Percentiles rank a stretch among this genome's conserved stretches.
These are phyloP conservation scores for Aspergillus conjunctus DNA, from an alignment of 495 filamentous ascomycete genomes.

Conservation along the genomic window DNA sequence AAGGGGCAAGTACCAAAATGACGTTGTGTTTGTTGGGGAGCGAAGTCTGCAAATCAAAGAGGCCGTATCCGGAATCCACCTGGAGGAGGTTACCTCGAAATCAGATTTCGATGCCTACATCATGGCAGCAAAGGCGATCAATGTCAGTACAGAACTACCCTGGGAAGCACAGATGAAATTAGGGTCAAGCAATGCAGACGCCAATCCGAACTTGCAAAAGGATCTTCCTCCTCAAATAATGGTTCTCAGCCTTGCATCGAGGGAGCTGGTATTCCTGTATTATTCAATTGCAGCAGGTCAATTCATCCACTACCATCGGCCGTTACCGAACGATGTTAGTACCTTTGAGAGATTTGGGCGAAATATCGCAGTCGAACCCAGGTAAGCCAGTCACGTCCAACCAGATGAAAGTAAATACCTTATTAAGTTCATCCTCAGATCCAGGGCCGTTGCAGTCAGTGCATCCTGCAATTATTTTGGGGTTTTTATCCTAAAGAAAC, in stretches of 20 bases:
- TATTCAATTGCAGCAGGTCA: conserved; percentile 50
- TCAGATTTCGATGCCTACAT: conserved; percentile 70
- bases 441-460: conserved; percentile 65
- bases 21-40: conserved; percentile 89
- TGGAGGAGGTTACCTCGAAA: conserved; percentile 72
- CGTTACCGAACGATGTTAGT: conserved; percentile 57
- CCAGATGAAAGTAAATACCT: conserved; percentile 17
- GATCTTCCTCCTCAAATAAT: conserved; percentile 74
- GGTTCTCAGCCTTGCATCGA: conserved; percentile 67
- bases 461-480: conserved; percentile 59
- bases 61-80: conserved; percentile 58
- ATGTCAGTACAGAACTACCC: conserved; percentile 36
- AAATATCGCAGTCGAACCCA: conserved; percentile 81
- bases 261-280: conserved; percentile 72
- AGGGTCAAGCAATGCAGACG: conserved; percentile 17
- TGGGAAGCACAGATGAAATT: conserved; percentile 37
- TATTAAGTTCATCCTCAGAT: conserved; percentile 56
- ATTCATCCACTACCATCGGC: conserved; percentile 62
- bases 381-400: conserved; percentile 38
- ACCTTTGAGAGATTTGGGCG: conserved; percentile 66
- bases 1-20: conserved; percentile 67
- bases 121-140: conserved; percentile 48
- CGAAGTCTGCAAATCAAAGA: conserved; percentile 64
- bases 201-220: conserved; percentile 15
- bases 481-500: conserved; percentile 51